Base-by-base conservation (phyloP, 805 yeast species). In the Saccharomycopsis javanensis region DNA sequence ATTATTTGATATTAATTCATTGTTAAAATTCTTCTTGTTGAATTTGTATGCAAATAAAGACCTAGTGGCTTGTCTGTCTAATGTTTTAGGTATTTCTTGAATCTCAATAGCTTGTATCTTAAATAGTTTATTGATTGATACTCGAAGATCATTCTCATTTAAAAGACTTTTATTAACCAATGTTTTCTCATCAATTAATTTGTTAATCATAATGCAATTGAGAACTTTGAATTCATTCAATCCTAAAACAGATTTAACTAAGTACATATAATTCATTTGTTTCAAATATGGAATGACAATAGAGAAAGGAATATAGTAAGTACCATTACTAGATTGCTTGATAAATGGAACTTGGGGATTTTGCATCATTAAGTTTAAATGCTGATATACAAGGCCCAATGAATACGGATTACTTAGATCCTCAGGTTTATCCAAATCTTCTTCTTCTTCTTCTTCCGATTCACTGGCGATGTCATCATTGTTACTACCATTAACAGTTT, bases 61-160 rank as follows among this genome's bases (percentile, higher is more conserved):
- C 63, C 96, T 82, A 45, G 88, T 82, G 0, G 97, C 96, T 2
- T 96, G 91, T 63, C 98, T 78, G 68, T 94, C 98, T 25, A 82
- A 84, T 7, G 96, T 85, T 65, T 92, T 80, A 11, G 98, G 97
- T 30, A 94, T 86, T 71, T 94, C 99, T 70, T 92, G 98, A 37
- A 91, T 78, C 67, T 92, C 96, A 18, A 91, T 73, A 18, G 87
- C 78, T 60, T 91, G 89, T 62, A 81, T 76, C 55, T 78, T 79
- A 28, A 87, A 78, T 55, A 94, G 72, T 34, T 80, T 79, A 51
- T 85, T 79, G 50, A 90, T 72, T 50, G 85, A 82, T 42, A 83
- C 81, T 57, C 97, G 77, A 7, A 90, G 86, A 37, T 83, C 86
- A 59, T 79, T 80, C 58, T 89, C 95, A 62, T 81, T 87, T 69